Base-by-base conservation (phyloP, 257 asterid species). In the Penstemon davidsonii region DNA sequence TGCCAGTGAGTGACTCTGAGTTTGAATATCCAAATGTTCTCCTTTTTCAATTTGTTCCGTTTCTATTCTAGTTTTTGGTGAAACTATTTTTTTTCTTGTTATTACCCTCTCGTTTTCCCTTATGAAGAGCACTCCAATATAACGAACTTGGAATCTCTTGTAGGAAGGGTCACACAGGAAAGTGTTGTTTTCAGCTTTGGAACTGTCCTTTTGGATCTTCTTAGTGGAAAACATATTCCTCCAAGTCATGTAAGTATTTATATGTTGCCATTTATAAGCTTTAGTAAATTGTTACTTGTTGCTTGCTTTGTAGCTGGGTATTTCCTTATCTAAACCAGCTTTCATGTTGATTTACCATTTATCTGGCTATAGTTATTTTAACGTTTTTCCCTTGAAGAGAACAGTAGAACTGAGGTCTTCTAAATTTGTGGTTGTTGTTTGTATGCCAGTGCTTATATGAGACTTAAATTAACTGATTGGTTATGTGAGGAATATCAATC, bases 211-310 rank as follows among this genome's bases (percentile, higher is more conserved):
- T 82, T 94, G 81, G 99, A 94, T 86, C 95, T 94, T 76, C 96
- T 94, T 56, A 94, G 99, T 74, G 99, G 99, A 74, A 94, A 91
- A 78, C 99, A 94, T 83, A 90, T 93, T 65, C 99, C 99, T 78
- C 99, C 99, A 58, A 87, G 87, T 73, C 99, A 93, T 81, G 99
- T 94, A 82, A 47, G 95, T 76, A 75, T 25, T 43, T 67, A 38
- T 43, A 65, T 54, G 55, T 56, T 44, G 44, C 67, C 73, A 70
- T 51, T 61, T 73, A 40, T 68, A 57, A 46, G 52, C 54, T 72
- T 60, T 47, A 3, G 43, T 19, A 43, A 33, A 69, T 55, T 60
- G 36, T 19, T 40, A n/a, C 53, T 62, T 37, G 44, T 52, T 60
- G 58, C 62, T 55, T 44, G 59, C 66, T 19, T 64, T 45, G 19